phyloP scores from a whole-genome alignment of 768 basidiomycete genomes.

The Tylopilus balloui region DNA sequence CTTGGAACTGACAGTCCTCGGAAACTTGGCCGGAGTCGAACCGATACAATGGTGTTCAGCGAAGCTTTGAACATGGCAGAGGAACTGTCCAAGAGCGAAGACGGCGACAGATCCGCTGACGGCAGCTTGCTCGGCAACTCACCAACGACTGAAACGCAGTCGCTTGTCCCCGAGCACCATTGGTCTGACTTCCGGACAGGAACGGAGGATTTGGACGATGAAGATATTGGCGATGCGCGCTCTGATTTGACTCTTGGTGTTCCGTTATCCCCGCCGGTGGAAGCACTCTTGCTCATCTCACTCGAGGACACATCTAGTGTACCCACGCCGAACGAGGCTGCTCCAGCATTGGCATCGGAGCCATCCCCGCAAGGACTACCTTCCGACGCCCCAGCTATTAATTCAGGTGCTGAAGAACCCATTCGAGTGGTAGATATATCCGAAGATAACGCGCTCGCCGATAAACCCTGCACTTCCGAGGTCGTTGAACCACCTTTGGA shows the following conservation, averaged over 20 bases:
- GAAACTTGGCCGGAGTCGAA: constrained; percentile 50
- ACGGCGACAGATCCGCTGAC: background rate
- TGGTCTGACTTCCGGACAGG: constrained; percentile 13
- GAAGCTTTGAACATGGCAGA: constrained; percentile 38
- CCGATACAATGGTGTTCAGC: constrained; percentile 73
- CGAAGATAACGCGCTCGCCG: background rate
- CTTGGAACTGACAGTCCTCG: constrained; percentile 38
- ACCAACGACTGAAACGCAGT: constrained; percentile 10
- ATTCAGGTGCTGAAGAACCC: constrained; percentile 12
- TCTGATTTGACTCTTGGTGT: constrained; percentile 18
- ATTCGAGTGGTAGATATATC: background rate
- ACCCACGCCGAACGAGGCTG: background rate
- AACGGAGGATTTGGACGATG: constrained; percentile 21
- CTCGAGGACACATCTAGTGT: constrained; percentile 16
- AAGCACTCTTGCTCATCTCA: constrained; percentile 24
- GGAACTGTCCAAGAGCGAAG: constrained; percentile 31
- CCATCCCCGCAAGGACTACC: background rate
- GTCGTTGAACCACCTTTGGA: constrained; percentile 9
- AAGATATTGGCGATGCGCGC: constrained; percentile 22
- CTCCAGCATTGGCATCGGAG: background rate
- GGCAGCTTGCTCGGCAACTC: constrained; percentile 11
- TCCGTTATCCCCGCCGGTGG: constrained; percentile 28
- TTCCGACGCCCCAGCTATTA: constrained; percentile 1
- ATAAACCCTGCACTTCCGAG: constrained; percentile 3
- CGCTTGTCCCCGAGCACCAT: constrained; percentile 1